phyloP scores from a whole-genome alignment of 805 yeast genomes.

The Pichia pseudocactophila region DNA sequence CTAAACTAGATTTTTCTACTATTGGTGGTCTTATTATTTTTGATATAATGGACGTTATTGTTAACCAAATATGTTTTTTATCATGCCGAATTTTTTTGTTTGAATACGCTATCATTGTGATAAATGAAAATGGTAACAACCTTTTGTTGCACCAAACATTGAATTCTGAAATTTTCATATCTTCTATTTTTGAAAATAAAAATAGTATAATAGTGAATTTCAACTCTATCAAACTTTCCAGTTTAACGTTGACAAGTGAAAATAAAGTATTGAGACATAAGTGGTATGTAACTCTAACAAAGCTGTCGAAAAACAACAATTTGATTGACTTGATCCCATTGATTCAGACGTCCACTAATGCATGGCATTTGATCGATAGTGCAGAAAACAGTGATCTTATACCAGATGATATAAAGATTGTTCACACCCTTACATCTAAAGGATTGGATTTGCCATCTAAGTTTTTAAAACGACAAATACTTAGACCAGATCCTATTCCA shows the following conservation, averaged over 20 bases:
- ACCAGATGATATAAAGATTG: slow-evolving; percentile 33
- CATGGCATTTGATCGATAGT: slow-evolving; percentile 34
- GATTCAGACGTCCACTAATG: slow-evolving; percentile 41
- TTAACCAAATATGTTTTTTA: slow-evolving; percentile 3
- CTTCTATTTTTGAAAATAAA: slow-evolving; percentile 19
- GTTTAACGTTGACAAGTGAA: slow-evolving; percentile 15
- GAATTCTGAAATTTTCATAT: slow-evolving; percentile 13
- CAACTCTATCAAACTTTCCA: slow-evolving; percentile 20
- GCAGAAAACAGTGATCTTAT: slow-evolving; percentile 19
- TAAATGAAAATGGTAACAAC: slow-evolving; percentile 13
- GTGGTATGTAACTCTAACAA: slow-evolving; percentile 22
- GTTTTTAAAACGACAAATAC: slow-evolving; percentile 30
- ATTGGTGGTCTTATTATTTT: slow-evolving; percentile 20
- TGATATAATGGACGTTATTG: slow-evolving; percentile 17
- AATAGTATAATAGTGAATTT: slow-evolving; percentile 18
- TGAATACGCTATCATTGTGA: slow-evolving; percentile 17
- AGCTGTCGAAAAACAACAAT: slow-evolving; percentile 4
- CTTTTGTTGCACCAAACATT: slow-evolving; percentile 16
- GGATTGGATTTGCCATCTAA: slow-evolving; percentile 36
- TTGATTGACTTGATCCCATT: slow-evolving; percentile 23
- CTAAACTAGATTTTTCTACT: slow-evolving; percentile 16
- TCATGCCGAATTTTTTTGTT: slow-evolving; percentile 18
- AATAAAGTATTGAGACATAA: slow-evolving; percentile 20
- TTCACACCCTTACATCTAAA: slow-evolving; percentile 29
- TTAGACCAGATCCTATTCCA: slow-evolving; percentile 30